A percentile compares a stretch with the other conserved stretches of the same genome.
Evolutionary conservation across 1,284 basidiomycete species (phyloP).

Genomic region (Agroathelia rolfsii): DNA sequence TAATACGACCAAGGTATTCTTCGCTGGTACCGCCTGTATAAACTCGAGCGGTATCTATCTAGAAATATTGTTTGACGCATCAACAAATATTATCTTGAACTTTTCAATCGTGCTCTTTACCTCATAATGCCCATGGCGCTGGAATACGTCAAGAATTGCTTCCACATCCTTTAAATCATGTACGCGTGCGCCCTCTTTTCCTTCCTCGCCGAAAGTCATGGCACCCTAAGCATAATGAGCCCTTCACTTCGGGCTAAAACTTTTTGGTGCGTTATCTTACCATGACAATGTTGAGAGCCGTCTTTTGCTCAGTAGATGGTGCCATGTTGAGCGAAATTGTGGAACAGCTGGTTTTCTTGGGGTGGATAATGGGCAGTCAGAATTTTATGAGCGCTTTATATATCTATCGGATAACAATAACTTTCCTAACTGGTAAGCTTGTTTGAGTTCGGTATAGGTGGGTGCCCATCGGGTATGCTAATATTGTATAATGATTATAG

Average conservation of each 20-base stretch:
- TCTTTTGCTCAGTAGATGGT: slow-evolving; percentile 21
- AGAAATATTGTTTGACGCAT: slow-evolving; percentile 3
- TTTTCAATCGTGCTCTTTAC: slow-evolving; percentile 14
- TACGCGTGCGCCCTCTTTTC: slow-evolving; percentile 36
- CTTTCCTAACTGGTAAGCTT: too few relatives aligned
- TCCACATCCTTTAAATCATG: slow-evolving; percentile 40
- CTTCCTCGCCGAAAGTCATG: slow-evolving; percentile 33
- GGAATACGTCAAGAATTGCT: slow-evolving; percentile 47
- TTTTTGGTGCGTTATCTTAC: slow-evolving; percentile 16
- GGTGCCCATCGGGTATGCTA: too few relatives aligned
- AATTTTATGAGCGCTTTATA: too few relatives aligned
- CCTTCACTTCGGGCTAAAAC: slow-evolving; percentile 3
- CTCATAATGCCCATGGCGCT: slow-evolving; percentile 45
- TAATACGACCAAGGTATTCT: slow-evolving; percentile 30
- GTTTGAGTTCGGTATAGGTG: too few relatives aligned
- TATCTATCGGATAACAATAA: too few relatives aligned
- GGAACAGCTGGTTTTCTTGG: slow-evolving; percentile 19
- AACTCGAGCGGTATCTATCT: slow-evolving; percentile 45
- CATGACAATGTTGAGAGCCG: slow-evolving; percentile 33
- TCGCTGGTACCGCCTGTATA: slow-evolving; percentile 43
- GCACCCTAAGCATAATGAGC: slow-evolving; percentile 22
- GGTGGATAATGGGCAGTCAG: slow-evolving; percentile 8
- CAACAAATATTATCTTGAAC: slow-evolving; percentile 2
- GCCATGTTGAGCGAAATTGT: slow-evolving; percentile 20
- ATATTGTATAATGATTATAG: too few relatives aligned